A percentile compares a stretch with the other conserved stretches of the same genome.
Evolutionary conservation across 352 stramenopile genomes (phyloP).

Genomic region (Aphanomyces astaci): DNA sequence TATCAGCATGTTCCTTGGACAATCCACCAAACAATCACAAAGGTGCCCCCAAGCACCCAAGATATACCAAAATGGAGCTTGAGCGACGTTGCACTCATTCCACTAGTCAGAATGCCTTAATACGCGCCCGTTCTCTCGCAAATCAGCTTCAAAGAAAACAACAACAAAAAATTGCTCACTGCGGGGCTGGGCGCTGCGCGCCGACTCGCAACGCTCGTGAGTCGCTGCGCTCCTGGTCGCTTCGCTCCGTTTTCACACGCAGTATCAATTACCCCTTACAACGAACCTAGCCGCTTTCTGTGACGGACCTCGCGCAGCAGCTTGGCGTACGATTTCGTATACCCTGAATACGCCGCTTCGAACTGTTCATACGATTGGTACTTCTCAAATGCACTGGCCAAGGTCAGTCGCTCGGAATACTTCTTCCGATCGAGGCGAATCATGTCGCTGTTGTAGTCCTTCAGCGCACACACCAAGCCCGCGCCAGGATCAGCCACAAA

Average conservation of each 20-base stretch:
- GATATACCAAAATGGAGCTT: neutral
- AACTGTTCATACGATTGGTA: neutral
- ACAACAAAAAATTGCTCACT: neutral
- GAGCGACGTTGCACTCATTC: neutral
- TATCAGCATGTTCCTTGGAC: neutral
- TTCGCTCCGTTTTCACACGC: neutral
- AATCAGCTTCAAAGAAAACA: slow-evolving; percentile 16
- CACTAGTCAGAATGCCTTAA: neutral
- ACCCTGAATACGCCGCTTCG: neutral
- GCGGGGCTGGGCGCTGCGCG: neutral
- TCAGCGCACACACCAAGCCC: neutral
- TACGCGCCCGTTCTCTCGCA: neutral
- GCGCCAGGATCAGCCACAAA: slow-evolving; percentile 4
- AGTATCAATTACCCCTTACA: neutral
- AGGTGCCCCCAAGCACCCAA: neutral
- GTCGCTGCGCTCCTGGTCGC: neutral
- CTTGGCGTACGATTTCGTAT: neutral
- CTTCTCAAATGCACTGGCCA: neutral
- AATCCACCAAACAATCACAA: neutral
- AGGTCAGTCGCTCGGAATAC: slow-evolving; percentile 5
- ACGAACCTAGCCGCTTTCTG: neutral
- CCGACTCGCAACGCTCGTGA: neutral
- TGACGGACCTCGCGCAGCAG: neutral
- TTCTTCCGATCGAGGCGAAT: slow-evolving; percentile 4
- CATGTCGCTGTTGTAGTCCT: slow-evolving; percentile 12